A percentile compares a stretch with the other conserved stretches of the same genome.
Evolutionary conservation across 2,329 filamentous ascomycete genomes (phyloP).

Genomic region (Herpotrichia juniperi): DNA sequence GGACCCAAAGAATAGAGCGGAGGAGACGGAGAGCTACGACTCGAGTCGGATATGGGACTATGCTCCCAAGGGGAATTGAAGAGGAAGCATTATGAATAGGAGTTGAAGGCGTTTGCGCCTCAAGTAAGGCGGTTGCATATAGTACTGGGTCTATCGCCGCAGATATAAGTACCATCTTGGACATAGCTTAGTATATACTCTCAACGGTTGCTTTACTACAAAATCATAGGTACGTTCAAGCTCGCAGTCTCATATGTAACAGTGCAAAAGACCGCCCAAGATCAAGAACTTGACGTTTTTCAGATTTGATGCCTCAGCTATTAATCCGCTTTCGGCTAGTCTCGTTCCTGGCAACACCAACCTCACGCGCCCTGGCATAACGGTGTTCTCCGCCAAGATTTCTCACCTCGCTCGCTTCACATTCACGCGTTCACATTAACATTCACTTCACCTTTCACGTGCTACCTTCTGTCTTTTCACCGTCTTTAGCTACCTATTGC

Average conservation of each 20-base stretch:
- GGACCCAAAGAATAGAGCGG: conserved; percentile 33
- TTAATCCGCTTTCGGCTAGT: too few species aligned
- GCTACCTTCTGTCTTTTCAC: not conserved
- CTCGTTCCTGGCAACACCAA: too few species aligned
- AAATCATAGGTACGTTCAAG: too few species aligned
- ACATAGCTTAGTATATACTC: not conserved
- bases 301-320: too few species aligned
- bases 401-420: not conserved
- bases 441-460: not conserved
- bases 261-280: too few species aligned
- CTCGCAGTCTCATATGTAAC: too few species aligned
- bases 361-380: not conserved
- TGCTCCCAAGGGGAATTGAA: conserved; percentile 29
- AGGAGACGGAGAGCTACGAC: conserved; percentile 43
- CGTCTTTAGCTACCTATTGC: not conserved
- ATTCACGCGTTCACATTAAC: not conserved
- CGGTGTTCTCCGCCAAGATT: not conserved
- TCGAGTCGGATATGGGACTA: conserved; percentile 45
- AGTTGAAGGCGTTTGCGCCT: conserved; percentile 1
- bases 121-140: too few species aligned
- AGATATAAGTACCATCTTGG: not conserved
- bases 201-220: not conserved
- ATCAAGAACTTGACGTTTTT: too few species aligned
- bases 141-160: not conserved
- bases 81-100: not conserved